Base-by-base conservation (phyloP, 2,329 filamentous ascomycete species). In the Pseudogymnoascus destructans region DNA sequence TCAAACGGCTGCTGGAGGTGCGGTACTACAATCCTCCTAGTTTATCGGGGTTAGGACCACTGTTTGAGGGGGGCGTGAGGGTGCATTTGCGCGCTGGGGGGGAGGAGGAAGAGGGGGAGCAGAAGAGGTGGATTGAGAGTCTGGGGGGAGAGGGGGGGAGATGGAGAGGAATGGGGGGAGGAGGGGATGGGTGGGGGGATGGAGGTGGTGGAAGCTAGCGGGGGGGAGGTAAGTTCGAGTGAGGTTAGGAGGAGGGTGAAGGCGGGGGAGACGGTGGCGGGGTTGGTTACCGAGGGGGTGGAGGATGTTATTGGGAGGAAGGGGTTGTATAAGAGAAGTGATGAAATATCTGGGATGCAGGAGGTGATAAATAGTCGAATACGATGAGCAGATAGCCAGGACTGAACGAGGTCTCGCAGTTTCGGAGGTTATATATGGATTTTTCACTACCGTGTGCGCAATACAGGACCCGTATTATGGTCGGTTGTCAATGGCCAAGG, bases 1-100 rank as follows among this genome's bases (percentile, higher is more conserved):
- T 91, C 5, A 80, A 86, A 13, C 79, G 87, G 17, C 81, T 92
- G 57, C 80, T 87, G 58, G 75, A 87, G 55, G 78, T 85, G 0
- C 87, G 86, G 68, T 92, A 92, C 71, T 89, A 89, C 66, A 68
- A 58, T 62, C 73, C 66, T 33, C 69, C 58, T 64, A 79, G 85
- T 61, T 74, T 80, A 10, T 70, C 69, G 0, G 79, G 79, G 0
- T 73, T 92, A 1, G 73, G 73, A 1, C 80, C 81, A 0, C 87
- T 89, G 75, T 59, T 70, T 91, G 57, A 74, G 81, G 10, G 82
- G 89, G 1, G 85, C 80, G 55, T 77, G 83, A 68, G 75, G 87
- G 49, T 75, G 81, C 0, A 79, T 79, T 56, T 78, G 77, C 21
- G 75, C 76, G 42, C 86, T 82, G 77, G 85, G 84, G 1, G 73